Conservation (phyloP, 805 yeast species). For the Cyberlindnera euphorbiae region DNA sequence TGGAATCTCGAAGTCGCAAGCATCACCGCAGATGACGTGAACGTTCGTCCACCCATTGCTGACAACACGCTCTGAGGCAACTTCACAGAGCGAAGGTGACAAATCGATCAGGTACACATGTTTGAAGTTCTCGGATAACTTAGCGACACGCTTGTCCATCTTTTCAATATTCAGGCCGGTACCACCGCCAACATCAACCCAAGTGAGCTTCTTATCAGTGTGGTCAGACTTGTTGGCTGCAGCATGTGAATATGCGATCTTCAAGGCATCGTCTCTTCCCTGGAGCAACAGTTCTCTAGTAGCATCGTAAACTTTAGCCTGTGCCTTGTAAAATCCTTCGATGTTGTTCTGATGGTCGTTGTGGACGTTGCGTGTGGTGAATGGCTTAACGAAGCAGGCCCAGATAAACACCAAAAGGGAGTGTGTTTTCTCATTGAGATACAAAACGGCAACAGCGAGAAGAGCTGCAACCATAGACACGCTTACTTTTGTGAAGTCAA, state of each 20-base stretch:
- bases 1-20: slow-evolving; percentile 60
- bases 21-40: slow-evolving; percentile 67
- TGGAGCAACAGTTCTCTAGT: slow-evolving; percentile 63
- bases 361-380: slow-evolving; percentile 24
- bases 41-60: slow-evolving; percentile 53
- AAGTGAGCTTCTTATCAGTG: slow-evolving; percentile 40
- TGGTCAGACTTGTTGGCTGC: slow-evolving; percentile 26
- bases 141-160: slow-evolving; percentile 50
- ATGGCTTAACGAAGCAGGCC: slow-evolving; percentile 33
- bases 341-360: slow-evolving; percentile 29
- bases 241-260: slow-evolving; percentile 55
- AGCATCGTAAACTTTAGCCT: slow-evolving; percentile 71
- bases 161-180: slow-evolving; percentile 79
- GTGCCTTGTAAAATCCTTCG: slow-evolving; percentile 69
- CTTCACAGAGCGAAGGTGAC: slow-evolving; percentile 70
- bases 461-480: slow-evolving; percentile 8
- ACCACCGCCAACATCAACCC: slow-evolving; percentile 86
- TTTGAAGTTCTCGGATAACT: slow-evolving; percentile 40
- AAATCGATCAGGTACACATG: slow-evolving; percentile 71
- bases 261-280: slow-evolving; percentile 65
- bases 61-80: slow-evolving; percentile 57
- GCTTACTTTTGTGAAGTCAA: slow-evolving; percentile 5
- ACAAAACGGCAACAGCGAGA: slow-evolving; percentile 8
- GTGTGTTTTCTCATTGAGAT: slow-evolving; percentile 16
- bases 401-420: slow-evolving; percentile 27